phyloP scores from a whole-genome alignment of 106 monocot genomes.

The Hemerocallis citrina region DNA sequence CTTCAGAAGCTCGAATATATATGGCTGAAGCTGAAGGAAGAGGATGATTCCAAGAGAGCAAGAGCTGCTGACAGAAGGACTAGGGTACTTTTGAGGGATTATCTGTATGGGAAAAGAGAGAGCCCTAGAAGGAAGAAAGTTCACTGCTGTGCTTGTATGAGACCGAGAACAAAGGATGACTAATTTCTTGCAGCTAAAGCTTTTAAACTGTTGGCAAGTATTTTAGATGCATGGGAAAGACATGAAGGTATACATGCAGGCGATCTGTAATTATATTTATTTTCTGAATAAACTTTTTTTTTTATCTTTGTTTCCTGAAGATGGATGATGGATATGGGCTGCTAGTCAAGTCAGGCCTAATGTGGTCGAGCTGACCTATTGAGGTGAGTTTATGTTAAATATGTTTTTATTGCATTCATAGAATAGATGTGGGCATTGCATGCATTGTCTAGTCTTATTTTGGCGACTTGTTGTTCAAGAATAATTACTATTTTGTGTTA shows the following conservation, averaged over 20 bases:
- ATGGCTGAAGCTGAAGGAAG: conserved; percentile 47
- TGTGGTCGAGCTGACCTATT: too few relatives aligned
- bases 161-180: conserved; percentile 30
- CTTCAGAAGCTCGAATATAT: conserved; percentile 47
- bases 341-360: too few relatives aligned
- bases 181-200: background rate
- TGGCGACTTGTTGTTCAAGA: too few relatives aligned
- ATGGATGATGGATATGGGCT: too few relatives aligned
- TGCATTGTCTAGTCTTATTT: too few relatives aligned
- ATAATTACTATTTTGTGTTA: too few relatives aligned
- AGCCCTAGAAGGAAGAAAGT: conserved; percentile 21
- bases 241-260: background rate
- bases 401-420: too few relatives aligned
- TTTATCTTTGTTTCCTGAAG: too few relatives aligned
- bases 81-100: conserved; percentile 38
- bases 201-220: background rate
- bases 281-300: background rate
- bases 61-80: conserved; percentile 31
- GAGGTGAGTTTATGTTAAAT: too few relatives aligned
- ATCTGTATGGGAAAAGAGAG: conserved; percentile 48
- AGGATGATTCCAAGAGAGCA: conserved; percentile 14
- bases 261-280: background rate
- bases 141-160: conserved; percentile 38
- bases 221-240: background rate
- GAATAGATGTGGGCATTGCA: too few relatives aligned